These are phyloP conservation scores for Plasmodium gonderi DNA, from an alignment of 169 alveolate species.

Conservation along the genomic window DNA sequence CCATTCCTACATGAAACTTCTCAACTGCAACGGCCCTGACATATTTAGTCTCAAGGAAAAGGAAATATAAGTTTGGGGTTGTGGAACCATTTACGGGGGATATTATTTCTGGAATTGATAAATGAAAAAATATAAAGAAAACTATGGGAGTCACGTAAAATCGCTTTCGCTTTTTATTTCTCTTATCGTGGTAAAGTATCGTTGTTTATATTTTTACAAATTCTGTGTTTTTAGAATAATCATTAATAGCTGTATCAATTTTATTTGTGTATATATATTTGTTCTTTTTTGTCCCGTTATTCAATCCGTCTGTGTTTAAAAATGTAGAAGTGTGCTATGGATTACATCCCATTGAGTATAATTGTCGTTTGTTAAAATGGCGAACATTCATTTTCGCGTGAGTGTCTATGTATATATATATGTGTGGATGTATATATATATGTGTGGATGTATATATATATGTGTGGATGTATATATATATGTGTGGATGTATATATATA, in stretches of 20 bases:
- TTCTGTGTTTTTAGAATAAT: too few relatives aligned
- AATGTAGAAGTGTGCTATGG: background rate
- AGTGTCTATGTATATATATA: background rate
- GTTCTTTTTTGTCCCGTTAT: background rate
- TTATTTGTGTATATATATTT: too few relatives aligned
- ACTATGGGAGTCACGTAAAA: background rate
- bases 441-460: background rate
- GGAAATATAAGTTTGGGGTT: constrained; percentile 34
- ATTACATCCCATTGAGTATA: constrained; percentile 2
- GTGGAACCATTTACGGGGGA: constrained; percentile 64
- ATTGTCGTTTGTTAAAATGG: constrained; percentile 1
- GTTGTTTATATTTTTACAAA: background rate
- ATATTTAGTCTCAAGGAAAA: constrained; percentile 20
- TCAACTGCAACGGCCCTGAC: background rate
- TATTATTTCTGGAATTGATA: constrained; percentile 12
- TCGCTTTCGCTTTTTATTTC: background rate
- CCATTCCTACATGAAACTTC: background rate
- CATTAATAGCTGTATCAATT: too few relatives aligned
- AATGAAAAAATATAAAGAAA: constrained; percentile 1
- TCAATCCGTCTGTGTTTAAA: background rate
- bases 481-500: background rate
- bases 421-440: background rate
- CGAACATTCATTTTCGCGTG: too few relatives aligned
- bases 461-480: background rate
- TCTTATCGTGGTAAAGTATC: background rate